These are phyloP conservation scores for Crithidia acanthocephali DNA, from an alignment of 208 protist genomes.

Conservation along the genomic window DNA sequence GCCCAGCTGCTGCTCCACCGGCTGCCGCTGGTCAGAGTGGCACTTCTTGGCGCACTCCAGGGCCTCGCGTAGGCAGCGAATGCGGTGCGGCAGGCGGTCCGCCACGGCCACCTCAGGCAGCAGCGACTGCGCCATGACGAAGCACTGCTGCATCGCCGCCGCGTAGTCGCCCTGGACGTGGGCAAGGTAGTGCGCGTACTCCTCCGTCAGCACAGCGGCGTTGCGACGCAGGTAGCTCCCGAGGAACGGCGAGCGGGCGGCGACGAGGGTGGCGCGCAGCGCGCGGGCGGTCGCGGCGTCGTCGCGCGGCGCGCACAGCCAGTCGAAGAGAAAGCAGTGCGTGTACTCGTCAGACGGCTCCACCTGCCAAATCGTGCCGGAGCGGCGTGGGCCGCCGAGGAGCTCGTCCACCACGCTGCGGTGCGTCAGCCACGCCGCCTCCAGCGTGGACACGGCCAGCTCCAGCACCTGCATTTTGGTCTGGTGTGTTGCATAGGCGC, in stretches of 20 bases:
- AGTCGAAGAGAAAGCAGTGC: slow-evolving; percentile 89
- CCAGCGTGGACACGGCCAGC: slow-evolving; percentile 55
- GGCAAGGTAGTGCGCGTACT: slow-evolving; percentile 86
- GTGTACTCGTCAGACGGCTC: slow-evolving; percentile 87
- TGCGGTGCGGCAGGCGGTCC: slow-evolving; percentile 76
- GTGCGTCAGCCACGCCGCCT: slow-evolving; percentile 79
- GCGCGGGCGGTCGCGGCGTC: slow-evolving; percentile 50
- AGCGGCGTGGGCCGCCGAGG: slow-evolving; percentile 72
- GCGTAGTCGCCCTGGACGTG: slow-evolving; percentile 60
- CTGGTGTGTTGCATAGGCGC: slow-evolving; percentile 50
- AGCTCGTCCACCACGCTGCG: slow-evolving; percentile 79
- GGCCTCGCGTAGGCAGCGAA: slow-evolving; percentile 74
- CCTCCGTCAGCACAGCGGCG: slow-evolving; percentile 52
- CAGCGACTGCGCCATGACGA: slow-evolving; percentile 67
- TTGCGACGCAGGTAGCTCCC: slow-evolving; percentile 75
- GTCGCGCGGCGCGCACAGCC: slow-evolving; percentile 72
- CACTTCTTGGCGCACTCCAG: slow-evolving; percentile 73
- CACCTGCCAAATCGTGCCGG: slow-evolving; percentile 86
- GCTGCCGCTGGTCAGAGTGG: slow-evolving; percentile 65
- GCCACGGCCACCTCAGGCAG: slow-evolving; percentile 55
- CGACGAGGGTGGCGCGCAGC: slow-evolving; percentile 74
- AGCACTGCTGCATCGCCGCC: slow-evolving; percentile 77
- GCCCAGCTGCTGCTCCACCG: slow-evolving; percentile 70
- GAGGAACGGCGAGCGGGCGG: slow-evolving; percentile 71
- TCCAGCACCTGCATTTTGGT: slow-evolving; percentile 71